Evolutionary conservation across 1,284 basidiomycete species (phyloP).

Genomic region (Farysia itapuensis): DNA sequence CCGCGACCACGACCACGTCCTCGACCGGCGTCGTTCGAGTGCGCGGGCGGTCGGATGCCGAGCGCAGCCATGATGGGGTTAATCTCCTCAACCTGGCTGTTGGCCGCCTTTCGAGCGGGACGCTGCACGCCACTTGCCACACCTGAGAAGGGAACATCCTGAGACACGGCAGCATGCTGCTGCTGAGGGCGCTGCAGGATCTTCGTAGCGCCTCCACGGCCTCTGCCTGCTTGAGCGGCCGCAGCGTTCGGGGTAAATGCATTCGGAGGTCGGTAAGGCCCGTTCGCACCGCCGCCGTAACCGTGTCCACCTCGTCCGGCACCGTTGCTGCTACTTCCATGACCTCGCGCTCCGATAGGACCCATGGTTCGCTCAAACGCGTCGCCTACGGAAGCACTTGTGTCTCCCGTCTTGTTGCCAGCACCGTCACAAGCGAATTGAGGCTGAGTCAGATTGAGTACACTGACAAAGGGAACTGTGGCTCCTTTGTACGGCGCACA

Average conservation of each 20-base stretch:
- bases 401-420: constrained; percentile 9
- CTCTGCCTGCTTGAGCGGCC: constrained; percentile 8
- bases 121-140: constrained; percentile 34
- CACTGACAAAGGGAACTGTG: constrained; percentile 40
- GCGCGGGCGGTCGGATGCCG: constrained; percentile 21
- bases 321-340: constrained; percentile 16
- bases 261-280: constrained; percentile 30
- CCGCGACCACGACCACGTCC: constrained; percentile 4
- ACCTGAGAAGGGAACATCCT: constrained; percentile 37
- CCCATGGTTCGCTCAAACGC: constrained; percentile 42
- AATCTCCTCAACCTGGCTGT: constrained; percentile 20
- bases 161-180: constrained; percentile 21
- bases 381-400: constrained; percentile 30
- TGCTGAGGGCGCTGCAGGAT: constrained; percentile 30
- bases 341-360: constrained; percentile 24
- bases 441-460: constrained; percentile 55
- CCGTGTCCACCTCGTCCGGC: constrained; percentile 6
- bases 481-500: constrained; percentile 39
- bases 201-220: constrained; percentile 9
- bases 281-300: constrained; percentile 11
- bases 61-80: constrained; percentile 40
- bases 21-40: neutral
- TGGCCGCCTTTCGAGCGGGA: constrained; percentile 16
- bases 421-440: constrained; percentile 45
- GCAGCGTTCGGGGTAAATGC: constrained; percentile 26